Evolutionary conservation across 2,329 filamentous ascomycete genomes (phyloP).

Genomic region (Volutella citrinella): DNA sequence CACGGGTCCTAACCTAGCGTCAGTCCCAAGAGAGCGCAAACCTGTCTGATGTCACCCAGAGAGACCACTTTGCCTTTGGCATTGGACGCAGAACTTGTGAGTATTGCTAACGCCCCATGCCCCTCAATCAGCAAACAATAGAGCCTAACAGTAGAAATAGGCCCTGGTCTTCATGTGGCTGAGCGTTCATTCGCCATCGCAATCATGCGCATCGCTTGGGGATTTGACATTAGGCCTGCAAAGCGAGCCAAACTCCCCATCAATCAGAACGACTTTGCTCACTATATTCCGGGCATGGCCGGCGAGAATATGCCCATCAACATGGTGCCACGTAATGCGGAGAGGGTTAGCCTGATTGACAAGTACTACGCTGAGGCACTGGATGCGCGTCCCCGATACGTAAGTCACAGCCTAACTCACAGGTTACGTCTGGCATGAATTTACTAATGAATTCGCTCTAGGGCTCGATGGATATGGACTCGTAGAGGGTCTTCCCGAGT

Average conservation of each 20-base stretch:
- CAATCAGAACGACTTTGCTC: constrained; percentile 1
- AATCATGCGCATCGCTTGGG: constrained; percentile 6
- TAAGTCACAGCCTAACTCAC: too few relatives aligned
- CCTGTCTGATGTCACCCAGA: constrained; percentile 1
- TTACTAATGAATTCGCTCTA: too few relatives aligned
- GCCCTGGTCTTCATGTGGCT: constrained; percentile 6
- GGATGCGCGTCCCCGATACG: too few relatives aligned
- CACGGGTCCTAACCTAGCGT: too few relatives aligned
- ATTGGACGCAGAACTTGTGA: constrained; percentile 4
- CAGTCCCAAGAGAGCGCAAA: constrained; percentile 5
- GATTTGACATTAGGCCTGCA: constrained; percentile 3
- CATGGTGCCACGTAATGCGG: not conserved
- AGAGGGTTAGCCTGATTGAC: constrained; percentile 1
- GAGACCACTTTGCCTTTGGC: constrained; percentile 7
- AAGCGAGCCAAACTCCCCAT: constrained; percentile 2
- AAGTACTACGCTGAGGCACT: constrained; percentile 30
- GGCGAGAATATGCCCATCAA: constrained; percentile 6
- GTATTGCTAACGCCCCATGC: too few relatives aligned
- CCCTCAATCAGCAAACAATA: not conserved
- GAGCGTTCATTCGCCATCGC: constrained; percentile 6
- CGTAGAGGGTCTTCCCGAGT: too few relatives aligned
- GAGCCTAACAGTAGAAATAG: too few relatives aligned
- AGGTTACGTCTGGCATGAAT: too few relatives aligned
- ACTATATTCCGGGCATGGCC: constrained; percentile 3
- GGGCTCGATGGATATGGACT: too few relatives aligned